Conservation (phyloP, 2,329 filamentous ascomycete species). For the Penicillium concentricum region DNA sequence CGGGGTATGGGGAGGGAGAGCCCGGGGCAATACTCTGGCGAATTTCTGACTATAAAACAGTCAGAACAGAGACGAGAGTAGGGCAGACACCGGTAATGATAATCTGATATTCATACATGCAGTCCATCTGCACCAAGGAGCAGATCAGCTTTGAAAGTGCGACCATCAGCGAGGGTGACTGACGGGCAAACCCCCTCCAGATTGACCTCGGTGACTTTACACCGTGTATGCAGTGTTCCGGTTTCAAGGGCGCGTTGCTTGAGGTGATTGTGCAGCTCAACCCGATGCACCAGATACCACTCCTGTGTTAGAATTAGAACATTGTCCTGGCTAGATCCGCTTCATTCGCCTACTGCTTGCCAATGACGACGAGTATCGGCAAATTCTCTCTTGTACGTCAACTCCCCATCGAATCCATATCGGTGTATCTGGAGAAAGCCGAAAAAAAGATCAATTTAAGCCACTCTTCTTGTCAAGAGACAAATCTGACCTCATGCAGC, state of each 20-base stretch:
- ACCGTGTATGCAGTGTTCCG: constrained; percentile 22
- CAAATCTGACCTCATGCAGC: constrained; percentile 19
- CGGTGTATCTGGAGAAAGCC: constrained; percentile 16
- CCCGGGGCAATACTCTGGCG: constrained; percentile 19
- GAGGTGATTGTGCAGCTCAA: constrained; percentile 43
- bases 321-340: background rate
- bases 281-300: constrained; percentile 40
- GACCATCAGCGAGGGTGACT: constrained; percentile 23
- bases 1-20: constrained; percentile 17
- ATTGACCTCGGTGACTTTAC: constrained; percentile 21
- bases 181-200: constrained; percentile 11
- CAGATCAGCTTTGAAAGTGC: constrained; percentile 20
- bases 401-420: constrained; percentile 15
- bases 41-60: constrained; percentile 20
- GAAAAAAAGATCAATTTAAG: background rate
- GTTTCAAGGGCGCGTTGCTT: constrained; percentile 32
- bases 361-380: constrained; percentile 16
- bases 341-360: constrained; percentile 21
- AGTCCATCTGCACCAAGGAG: constrained; percentile 29
- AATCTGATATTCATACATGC: constrained; percentile 14
- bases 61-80: background rate
- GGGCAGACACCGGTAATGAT: background rate
- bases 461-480: background rate
- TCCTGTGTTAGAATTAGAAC: constrained; percentile 13
- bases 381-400: constrained; percentile 21